Evolutionary conservation across 352 stramenopile species (phyloP), one percentile per base, ranked within the genome.

Genomic region (Pythium phragmiticola): DNA sequence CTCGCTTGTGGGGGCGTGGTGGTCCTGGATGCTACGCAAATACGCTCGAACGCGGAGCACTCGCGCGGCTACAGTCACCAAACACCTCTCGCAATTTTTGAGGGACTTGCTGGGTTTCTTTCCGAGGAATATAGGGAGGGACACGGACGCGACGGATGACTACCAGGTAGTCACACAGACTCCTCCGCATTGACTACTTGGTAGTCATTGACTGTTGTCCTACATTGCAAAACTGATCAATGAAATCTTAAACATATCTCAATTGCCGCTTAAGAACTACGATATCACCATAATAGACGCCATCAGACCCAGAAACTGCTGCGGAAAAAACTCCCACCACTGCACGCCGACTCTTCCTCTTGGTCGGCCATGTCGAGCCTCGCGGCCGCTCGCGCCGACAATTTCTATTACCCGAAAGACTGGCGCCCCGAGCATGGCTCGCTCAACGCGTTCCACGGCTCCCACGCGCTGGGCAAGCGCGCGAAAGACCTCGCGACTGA

Each of bases 401-500:
- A 97, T 57, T 99, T 97, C 74, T 99, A 99, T 73, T 97, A 98
- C 55, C 97, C 97, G 17, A 79, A 91, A 26, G 86, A 96, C 28
- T 99, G 90, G 90, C 74, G 78, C 12, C 92, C 91, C 1, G 85
- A 94, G 60, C 70, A 87, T 67, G 90, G 90, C 37, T 90, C 80
- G n/a, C 79, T 98, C 39, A 95, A 93, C 63, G 75, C 90, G 63
- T 93, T 89, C 65, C 83, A 80, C 16, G 67, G 78, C 75, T 86
- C 93, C 66, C 69, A 91, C 50, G 80, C 82, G 41, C 69, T 95
- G 30, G 87, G 88, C 5, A 82, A 80, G 43, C 82, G 87, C 45
- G 84, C 82, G 16, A 92, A 97, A 65, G 95, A 98, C 76, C 84
- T 97, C 70, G 60, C 51, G 23, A 62, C 19, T 11, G 78, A 98